Base-by-base conservation (phyloP, 2,329 filamentous ascomycete species). In the Diplocarpon rosae region DNA sequence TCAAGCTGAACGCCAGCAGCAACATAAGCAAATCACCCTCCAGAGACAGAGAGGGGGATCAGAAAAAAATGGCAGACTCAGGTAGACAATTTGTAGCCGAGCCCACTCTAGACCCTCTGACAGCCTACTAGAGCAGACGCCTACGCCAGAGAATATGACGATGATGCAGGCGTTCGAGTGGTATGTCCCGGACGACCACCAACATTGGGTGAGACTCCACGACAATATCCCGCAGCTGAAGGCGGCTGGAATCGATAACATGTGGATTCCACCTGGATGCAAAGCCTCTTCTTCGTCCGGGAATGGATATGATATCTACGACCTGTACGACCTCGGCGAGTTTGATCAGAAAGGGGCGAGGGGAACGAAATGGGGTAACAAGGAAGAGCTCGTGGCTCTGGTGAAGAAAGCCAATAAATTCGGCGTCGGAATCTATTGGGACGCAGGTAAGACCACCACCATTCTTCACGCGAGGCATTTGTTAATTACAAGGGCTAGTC, bases 111-210 rank as follows among this genome's bases (percentile, higher is more conserved):
- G 3, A 8, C 13, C 16, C n/a, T 16, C 46, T 48, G 28, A 44
- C 15, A 9, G 24, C 27, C 29, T 32, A 9, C 14, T 35, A 52
- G 52, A 54, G 31, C 52, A 59, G 20, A 51, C 53, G 31, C 57
- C 57, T 15, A 62, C 66, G 1, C 61, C 64, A 12, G 66, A 70
- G 56, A 73, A 73, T 50, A 65, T 65, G 57, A 72, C 76, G 41
- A 74, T 85, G 64, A 71, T 85, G 53, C 80, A 85, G 61, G 76
- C 69, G 11, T 85, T 84, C 58, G 82, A 86, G 65, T 86, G 82
- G 82, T 78, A 85, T 57, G 69, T 77, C 4, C 77, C 78, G 2
- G 70, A 72, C 35, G 73, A 80, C 51, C 62, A 71, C 42, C 63
- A 68, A 38, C 80, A 85, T 61, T 85, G 76, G 73, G 63, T 67